Percentiles rank a stretch among this genome's conserved stretches.
Conservation (phyloP, 73 alveolate genomes). For the Paramecium sonneborni region DNA sequence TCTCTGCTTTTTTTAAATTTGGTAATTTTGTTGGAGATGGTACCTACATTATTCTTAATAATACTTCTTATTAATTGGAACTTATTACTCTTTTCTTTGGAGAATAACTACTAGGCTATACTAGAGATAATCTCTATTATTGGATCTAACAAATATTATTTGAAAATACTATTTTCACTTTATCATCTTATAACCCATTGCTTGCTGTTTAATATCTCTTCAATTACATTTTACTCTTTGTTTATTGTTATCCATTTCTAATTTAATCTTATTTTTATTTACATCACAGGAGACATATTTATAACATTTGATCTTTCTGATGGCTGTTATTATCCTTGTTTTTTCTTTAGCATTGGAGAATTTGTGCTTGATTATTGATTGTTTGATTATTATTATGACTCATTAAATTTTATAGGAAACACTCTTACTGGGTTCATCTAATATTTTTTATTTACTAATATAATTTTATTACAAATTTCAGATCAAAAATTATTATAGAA, state of each 20-base stretch:
- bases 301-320: slow-evolving; percentile 11
- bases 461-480: not conserved
- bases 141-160: not conserved
- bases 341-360: not conserved
- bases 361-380: not conserved
- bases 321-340: not conserved
- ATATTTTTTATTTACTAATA: not conserved
- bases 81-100: slow-evolving; percentile 29
- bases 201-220: slow-evolving; percentile 11
- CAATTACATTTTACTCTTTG: not conserved
- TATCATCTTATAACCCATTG: not conserved
- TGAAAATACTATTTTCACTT: slow-evolving; percentile 9
- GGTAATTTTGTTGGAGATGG: slow-evolving; percentile 45
- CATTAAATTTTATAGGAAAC: slow-evolving; percentile 43
- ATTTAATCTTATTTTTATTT: not conserved
- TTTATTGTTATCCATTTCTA: not conserved
- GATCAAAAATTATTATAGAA: not conserved
- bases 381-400: not conserved
- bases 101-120: slow-evolving; percentile 1
- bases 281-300: slow-evolving; percentile 26
- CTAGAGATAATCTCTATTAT: slow-evolving; percentile 1
- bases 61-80: slow-evolving; percentile 9
- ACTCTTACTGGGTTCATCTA: slow-evolving; percentile 51
- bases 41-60: not conserved
- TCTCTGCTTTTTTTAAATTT: slow-evolving; percentile 23